Percentiles rank a stretch among this genome's conserved stretches.
These are phyloP conservation scores for Meyerozyma smithsonii DNA, from an alignment of 1,139 yeast species.

Conservation along the genomic window DNA sequence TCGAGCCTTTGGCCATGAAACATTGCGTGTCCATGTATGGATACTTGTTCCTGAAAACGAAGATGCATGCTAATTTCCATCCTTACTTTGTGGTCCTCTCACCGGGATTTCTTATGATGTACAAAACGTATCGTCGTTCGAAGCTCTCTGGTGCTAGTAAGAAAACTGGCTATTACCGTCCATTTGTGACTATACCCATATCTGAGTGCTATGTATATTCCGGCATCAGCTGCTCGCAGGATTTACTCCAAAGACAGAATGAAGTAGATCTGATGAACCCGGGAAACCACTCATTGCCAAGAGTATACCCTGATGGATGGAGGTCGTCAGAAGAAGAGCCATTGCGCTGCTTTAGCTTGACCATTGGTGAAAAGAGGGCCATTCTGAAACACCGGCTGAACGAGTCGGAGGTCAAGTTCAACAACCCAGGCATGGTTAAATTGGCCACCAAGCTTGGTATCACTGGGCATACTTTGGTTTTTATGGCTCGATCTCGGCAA, in stretches of 20 bases:
- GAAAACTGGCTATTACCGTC: conserved; percentile 39
- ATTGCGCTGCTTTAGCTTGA: conserved; percentile 70
- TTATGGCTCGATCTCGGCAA: conserved; percentile 76
- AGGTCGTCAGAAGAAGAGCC: conserved; percentile 71
- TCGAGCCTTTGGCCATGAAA: conserved; percentile 55
- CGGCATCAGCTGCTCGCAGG: conserved; percentile 57
- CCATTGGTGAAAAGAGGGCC: conserved; percentile 69
- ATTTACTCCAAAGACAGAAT: conserved; percentile 46
- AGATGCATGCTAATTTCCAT: conserved; percentile 62
- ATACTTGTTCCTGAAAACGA: conserved; percentile 58
- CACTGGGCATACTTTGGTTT: conserved; percentile 64
- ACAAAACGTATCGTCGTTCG: conserved; percentile 43
- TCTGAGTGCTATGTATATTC: conserved; percentile 71
- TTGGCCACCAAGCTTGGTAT: conserved; percentile 56
- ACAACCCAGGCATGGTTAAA: conserved; percentile 39
- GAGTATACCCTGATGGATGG: conserved; percentile 82
- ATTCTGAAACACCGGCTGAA: conserved; percentile 19
- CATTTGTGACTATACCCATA: conserved; percentile 56
- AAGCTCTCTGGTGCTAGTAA: conserved; percentile 43
- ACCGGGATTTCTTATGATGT: conserved; percentile 62
- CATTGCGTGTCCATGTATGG: conserved; percentile 63
- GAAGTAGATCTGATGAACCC: conserved; percentile 46
- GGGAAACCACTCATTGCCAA: conserved; percentile 57
- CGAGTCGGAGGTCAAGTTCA: conserved; percentile 10
- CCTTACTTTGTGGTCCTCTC: conserved; percentile 60